Conservation (phyloP, 495 filamentous ascomycete genomes). For the Aspergillus funiculosus region DNA sequence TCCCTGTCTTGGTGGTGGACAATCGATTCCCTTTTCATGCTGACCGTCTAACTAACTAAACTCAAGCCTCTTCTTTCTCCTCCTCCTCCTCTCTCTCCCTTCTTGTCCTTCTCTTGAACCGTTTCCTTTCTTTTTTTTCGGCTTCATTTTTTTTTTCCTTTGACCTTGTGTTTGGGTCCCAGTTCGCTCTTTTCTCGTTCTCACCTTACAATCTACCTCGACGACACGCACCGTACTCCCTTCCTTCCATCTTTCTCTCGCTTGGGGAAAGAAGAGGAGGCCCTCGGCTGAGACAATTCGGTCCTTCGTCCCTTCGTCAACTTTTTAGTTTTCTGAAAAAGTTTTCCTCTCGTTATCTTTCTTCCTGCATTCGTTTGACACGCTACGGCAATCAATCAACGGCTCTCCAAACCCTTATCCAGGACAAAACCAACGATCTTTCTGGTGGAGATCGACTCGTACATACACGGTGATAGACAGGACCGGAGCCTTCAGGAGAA, state of each 20-base stretch:
- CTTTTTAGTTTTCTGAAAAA: conserved; percentile 8
- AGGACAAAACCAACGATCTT: conserved; percentile 9
- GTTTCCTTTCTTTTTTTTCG: conserved; percentile 29
- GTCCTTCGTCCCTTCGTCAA: conserved; percentile 8
- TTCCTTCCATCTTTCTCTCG: conserved; percentile 23
- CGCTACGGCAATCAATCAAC: conserved; percentile 6
- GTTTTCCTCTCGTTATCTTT: conserved; percentile 13
- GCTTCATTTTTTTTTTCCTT: conserved; percentile 25
- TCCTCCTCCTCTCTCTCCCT: conserved; percentile 27
- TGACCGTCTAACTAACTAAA: conserved; percentile 23
- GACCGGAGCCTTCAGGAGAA: conserved; percentile 20
- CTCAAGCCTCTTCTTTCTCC: conserved; percentile 19
- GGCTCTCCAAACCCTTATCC: conserved; percentile 4
- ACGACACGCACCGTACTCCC: conserved; percentile 14
- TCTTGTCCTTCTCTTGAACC: too few relatives aligned
- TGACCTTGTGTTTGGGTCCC: conserved; percentile 21
- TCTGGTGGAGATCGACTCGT: conserved; percentile 3
- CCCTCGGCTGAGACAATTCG: conserved; percentile 18
- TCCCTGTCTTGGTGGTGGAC: conserved; percentile 20
- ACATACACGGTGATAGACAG: conserved; percentile 13
- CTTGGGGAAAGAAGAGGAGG: conserved; percentile 31
- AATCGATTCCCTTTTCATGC: conserved; percentile 34
- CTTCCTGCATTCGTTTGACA: conserved; percentile 26
- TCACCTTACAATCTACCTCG: conserved; percentile 17
- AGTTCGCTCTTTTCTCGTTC: conserved; percentile 27